phyloP scores from a whole-genome alignment of 805 yeast species.

The Starmera caribaea region DNA sequence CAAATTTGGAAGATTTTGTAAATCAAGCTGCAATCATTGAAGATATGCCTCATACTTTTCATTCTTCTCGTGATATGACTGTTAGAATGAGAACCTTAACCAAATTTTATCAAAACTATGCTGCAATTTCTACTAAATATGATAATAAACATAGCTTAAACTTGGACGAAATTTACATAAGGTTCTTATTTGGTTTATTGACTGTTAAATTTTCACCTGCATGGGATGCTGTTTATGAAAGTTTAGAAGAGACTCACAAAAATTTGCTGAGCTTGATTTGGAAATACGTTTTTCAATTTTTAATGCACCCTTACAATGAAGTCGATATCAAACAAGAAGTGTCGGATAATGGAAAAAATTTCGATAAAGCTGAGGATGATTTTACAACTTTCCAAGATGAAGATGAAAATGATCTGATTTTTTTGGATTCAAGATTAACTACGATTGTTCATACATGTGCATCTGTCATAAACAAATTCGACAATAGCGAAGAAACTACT shows the following conservation, averaged over 20 bases:
- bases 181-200: conserved; percentile 58
- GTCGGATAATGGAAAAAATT: no score
- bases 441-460: conserved; percentile 5
- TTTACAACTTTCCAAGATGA: not conserved
- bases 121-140: conserved; percentile 12
- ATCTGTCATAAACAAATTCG: no score
- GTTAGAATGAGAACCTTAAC: conserved; percentile 57
- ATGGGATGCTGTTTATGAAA: conserved; percentile 69
- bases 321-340: conserved; percentile 15
- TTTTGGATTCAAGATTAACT: conserved; percentile 11
- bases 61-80: conserved; percentile 65
- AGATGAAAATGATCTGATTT: conserved; percentile 1
- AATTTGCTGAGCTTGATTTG: conserved; percentile 41
- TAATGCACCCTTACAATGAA: conserved; percentile 3
- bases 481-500: not conserved
- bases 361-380: no score
- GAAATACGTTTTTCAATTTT: conserved; percentile 35
- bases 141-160: conserved; percentile 2
- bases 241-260: conserved; percentile 36
- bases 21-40: conserved; percentile 53
- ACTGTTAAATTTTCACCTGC: conserved; percentile 74
- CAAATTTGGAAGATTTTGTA: conserved; percentile 30
- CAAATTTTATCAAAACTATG: conserved; percentile 25
- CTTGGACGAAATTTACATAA: conserved; percentile 25
- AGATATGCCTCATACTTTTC: conserved; percentile 58